Conservation (phyloP, 2,329 filamentous ascomycete species). For the Albifimbria verrucaria region DNA sequence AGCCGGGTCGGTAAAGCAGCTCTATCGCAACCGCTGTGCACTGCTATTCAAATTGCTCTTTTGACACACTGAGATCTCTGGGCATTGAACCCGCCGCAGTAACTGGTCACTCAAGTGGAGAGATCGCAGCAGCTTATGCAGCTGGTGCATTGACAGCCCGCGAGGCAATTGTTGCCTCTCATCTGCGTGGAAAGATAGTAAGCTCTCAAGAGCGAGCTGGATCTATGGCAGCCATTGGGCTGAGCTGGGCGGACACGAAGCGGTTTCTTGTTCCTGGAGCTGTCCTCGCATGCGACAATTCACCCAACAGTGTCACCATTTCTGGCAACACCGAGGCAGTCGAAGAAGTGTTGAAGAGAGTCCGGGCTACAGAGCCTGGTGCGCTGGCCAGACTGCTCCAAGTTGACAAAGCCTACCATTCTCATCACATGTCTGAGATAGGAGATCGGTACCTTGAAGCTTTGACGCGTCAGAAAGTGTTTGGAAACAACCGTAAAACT, state of each 20-base stretch:
- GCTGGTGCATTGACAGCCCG: slow-evolving; percentile 28
- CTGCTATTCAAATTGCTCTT: slow-evolving; percentile 40
- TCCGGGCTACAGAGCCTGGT: slow-evolving; percentile 25
- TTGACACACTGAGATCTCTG: slow-evolving; percentile 31
- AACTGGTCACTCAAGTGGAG: slow-evolving; percentile 41
- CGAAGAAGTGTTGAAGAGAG: slow-evolving; percentile 17
- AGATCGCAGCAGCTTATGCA: slow-evolving; percentile 43
- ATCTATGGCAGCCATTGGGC: slow-evolving; percentile 37
- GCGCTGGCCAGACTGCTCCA: slow-evolving; percentile 28
- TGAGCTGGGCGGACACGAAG: slow-evolving; percentile 25
- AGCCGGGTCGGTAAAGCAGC: slow-evolving; percentile 25
- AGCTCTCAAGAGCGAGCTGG: slow-evolving; percentile 11
- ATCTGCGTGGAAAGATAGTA: slow-evolving; percentile 31
- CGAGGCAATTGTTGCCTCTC: slow-evolving; percentile 35
- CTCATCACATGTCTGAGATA: slow-evolving; percentile 29
- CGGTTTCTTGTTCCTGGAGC: slow-evolving; percentile 21
- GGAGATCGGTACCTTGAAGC: slow-evolving; percentile 19
- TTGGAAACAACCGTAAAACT: slow-evolving; percentile 1
- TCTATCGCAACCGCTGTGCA: slow-evolving; percentile 36
- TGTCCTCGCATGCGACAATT: slow-evolving; percentile 36
- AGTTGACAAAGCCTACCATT: slow-evolving; percentile 40
- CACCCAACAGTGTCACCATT: slow-evolving; percentile 30
- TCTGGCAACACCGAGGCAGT: slow-evolving; percentile 26
- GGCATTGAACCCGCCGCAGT: slow-evolving; percentile 29
- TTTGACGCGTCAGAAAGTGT: slow-evolving; percentile 10